phyloP scores from a whole-genome alignment of 2,329 filamentous ascomycete species.

The Colletotrichum sp. region DNA sequence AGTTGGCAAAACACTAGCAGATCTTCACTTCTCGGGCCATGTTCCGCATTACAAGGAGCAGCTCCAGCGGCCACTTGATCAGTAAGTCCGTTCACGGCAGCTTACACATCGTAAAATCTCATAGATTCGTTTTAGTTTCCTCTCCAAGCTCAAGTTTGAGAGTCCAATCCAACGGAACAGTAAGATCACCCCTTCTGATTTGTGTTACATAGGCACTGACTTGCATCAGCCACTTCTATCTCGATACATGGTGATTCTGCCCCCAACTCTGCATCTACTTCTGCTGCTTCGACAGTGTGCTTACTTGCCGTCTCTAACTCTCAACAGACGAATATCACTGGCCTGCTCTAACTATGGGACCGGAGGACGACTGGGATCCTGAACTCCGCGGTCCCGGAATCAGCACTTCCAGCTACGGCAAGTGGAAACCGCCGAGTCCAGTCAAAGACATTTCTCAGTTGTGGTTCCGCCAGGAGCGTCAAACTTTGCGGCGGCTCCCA shows the following conservation, averaged over 20 bases:
- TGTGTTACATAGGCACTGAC: background rate
- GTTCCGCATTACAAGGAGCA: background rate
- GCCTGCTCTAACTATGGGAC: background rate
- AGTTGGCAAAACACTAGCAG: background rate
- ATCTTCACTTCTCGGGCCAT: background rate
- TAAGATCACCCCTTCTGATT: background rate
- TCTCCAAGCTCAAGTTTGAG: background rate
- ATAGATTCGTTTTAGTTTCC: background rate
- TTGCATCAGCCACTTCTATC: background rate
- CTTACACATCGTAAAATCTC: background rate
- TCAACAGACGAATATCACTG: background rate
- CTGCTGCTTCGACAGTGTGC: background rate
- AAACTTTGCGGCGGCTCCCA: background rate
- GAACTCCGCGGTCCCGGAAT: background rate
- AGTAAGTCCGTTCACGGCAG: background rate
- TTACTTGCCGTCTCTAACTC: background rate
- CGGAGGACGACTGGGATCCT: background rate
- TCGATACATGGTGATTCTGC: background rate
- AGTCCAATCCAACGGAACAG: background rate
- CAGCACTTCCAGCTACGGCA: background rate
- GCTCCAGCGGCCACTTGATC: background rate
- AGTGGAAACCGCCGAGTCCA: background rate
- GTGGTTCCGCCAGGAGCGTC: background rate
- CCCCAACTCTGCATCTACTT: background rate
- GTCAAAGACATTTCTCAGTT: background rate